Evolutionary conservation across 305 asterid species (phyloP).

Genomic region (Lippia alba): DNA sequence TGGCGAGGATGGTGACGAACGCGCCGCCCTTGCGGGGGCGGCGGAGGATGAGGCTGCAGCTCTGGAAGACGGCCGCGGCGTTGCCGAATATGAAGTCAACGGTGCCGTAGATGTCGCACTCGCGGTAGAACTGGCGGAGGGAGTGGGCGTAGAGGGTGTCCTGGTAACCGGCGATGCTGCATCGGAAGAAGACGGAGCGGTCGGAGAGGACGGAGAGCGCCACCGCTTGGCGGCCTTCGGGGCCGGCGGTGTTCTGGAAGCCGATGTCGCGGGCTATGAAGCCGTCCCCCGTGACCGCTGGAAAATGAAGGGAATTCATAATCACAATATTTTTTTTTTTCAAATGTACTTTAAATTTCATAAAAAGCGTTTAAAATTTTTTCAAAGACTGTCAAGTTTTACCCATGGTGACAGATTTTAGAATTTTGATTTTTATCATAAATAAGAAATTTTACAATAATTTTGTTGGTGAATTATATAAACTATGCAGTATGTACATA

Average conservation of each 20-base stretch:
- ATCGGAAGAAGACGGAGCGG: slow-evolving; percentile 59
- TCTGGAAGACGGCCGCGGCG: slow-evolving; percentile 77
- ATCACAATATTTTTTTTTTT: neutral
- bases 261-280: slow-evolving; percentile 82
- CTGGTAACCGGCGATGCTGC: slow-evolving; percentile 75
- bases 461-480: too few species aligned
- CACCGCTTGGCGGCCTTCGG: slow-evolving; percentile 59
- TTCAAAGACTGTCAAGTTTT: too few species aligned
- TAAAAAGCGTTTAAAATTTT: too few species aligned
- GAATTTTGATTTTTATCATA: too few species aligned
- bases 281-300: slow-evolving; percentile 67
- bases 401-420: too few species aligned
- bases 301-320: neutral
- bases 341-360: too few species aligned
- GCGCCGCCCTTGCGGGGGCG: slow-evolving; percentile 49
- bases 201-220: slow-evolving; percentile 70
- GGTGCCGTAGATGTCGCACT: slow-evolving; percentile 66
- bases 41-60: slow-evolving; percentile 56
- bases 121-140: slow-evolving; percentile 82
- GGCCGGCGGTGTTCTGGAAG: slow-evolving; percentile 78
- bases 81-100: slow-evolving; percentile 74
- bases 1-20: slow-evolving; percentile 60
- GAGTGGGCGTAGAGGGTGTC: slow-evolving; percentile 73
- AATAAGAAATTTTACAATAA: too few species aligned
- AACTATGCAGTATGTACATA: too few species aligned